Percentiles rank a stretch among this genome's conserved stretches.
phyloP scores from a whole-genome alignment of 257 asterid species.

The Primulina tabacum region DNA sequence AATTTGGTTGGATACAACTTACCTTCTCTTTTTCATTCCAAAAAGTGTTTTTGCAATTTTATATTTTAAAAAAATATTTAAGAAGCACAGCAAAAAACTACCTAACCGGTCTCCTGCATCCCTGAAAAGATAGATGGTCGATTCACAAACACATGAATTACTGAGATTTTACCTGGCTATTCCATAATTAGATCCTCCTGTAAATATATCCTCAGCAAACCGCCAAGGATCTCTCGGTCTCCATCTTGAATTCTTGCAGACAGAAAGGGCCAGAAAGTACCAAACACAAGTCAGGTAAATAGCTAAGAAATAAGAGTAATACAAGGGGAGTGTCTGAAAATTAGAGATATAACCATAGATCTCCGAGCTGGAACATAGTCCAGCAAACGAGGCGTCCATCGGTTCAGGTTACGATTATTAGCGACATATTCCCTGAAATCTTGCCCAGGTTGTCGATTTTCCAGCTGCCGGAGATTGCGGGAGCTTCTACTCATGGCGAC shows the following conservation, averaged over 20 bases:
- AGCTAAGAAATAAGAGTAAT: not conserved
- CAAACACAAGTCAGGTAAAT: not conserved
- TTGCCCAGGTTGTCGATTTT: slow-evolving; percentile 26
- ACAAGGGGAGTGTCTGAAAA: not conserved
- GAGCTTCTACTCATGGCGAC: slow-evolving; percentile 36
- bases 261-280: not conserved
- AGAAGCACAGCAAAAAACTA: not conserved
- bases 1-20: not conserved
- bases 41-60: not conserved
- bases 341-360: slow-evolving; percentile 30
- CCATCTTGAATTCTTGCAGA: slow-evolving; percentile 38
- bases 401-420: slow-evolving; percentile 1
- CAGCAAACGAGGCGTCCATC: not conserved
- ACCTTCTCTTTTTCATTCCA: not conserved
- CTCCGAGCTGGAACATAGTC: slow-evolving; percentile 17
- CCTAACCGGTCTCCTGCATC: not conserved
- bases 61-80: too few relatives aligned
- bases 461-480: slow-evolving; percentile 18
- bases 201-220: slow-evolving; percentile 34
- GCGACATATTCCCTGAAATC: slow-evolving; percentile 41
- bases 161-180: slow-evolving; percentile 33
- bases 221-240: slow-evolving; percentile 39
- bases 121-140: not conserved
- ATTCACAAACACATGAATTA: not conserved
- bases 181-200: slow-evolving; percentile 28